A percentile compares a stretch with the other conserved stretches of the same genome.
These are phyloP conservation scores for Trypanosomatidae sp. DNA, from an alignment of 208 protist genomes.

Conservation along the genomic window DNA sequence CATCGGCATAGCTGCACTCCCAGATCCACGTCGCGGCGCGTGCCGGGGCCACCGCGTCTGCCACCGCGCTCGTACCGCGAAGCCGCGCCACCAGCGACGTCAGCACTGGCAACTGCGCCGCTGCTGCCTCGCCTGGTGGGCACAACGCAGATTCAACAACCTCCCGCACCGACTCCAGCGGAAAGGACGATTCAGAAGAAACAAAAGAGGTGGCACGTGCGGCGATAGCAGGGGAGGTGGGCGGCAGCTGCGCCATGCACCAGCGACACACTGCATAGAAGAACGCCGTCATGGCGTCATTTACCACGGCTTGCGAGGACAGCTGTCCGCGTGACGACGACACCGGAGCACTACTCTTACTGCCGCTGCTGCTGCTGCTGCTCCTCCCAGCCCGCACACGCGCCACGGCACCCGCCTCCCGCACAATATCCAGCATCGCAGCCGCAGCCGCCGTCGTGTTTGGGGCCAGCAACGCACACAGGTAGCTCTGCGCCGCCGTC, in stretches of 20 bases:
- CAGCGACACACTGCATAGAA: constrained; percentile 54
- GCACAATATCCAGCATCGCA: constrained; percentile 46
- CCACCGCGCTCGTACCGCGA: not conserved
- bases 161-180: not conserved
- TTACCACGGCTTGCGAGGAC: not conserved
- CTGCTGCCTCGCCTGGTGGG: no score
- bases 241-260: constrained; percentile 23
- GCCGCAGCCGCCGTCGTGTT: not conserved
- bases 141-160: not conserved
- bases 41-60: not conserved
- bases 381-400: constrained; percentile 3
- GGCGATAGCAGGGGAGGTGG: not conserved
- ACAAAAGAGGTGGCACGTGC: not conserved
- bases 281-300: constrained; percentile 42
- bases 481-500: constrained; percentile 18
- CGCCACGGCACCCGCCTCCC: constrained; percentile 35
- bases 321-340: not conserved
- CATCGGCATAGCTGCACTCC: constrained; percentile 84
- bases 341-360: no score
- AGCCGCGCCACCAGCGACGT: not conserved
- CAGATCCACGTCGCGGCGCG: constrained; percentile 88
- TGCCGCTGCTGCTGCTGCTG: not conserved
- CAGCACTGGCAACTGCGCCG: not conserved
- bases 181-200: constrained; percentile 1
- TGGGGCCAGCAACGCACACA: constrained; percentile 22